Base-by-base conservation (phyloP, 768 basidiomycete genomes). In the Paxillus rubicundulus region DNA sequence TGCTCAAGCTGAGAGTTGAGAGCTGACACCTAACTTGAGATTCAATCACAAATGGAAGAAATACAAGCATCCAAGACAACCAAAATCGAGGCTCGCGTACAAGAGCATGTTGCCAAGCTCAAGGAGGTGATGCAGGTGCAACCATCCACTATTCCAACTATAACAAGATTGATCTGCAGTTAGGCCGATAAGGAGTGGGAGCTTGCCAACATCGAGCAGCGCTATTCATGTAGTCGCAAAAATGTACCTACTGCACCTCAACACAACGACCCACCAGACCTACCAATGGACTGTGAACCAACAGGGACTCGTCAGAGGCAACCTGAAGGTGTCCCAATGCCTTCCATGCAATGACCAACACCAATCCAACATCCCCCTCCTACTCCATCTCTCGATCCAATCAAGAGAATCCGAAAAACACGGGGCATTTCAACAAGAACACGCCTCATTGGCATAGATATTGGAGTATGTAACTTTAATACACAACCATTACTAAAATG, bases 141-240 rank as follows among this genome's bases (percentile, higher is more conserved):
- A 32, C 8, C 34, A 34, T 18, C 34, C 33, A 24, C 32, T 47
- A 37, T 47, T n/a, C 18, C 33, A 6, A 21, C 20, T 20, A 9
- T 18, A 3, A 28, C 16, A 18, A 33, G 30, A 4, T 47, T 34
- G 28, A 47, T 36, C 16, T 18, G 14, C 45, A 34, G 21, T 47
- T 28, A 53, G 51, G 55, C 33, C 8, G 46, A 40, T 18, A 56
- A 56, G 44, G 47, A 34, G 38, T 39, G 20, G 20, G 50, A 56
- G 6, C 47, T 56, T 10, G 38, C 51, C 17, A 56, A 49, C 37
- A 56, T 56, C 10, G 50, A 56, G 34, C 55, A 56, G n/a, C 6
- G 32, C 0, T 40, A 38, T 49, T 37, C 32, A 6, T 36, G 30
- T 13, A 34, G 45, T 13, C 34, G 18, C 20, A 36, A 34, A 47